phyloP scores from a whole-genome alignment of 257 asterid genomes.

The Solanum virginianum region DNA sequence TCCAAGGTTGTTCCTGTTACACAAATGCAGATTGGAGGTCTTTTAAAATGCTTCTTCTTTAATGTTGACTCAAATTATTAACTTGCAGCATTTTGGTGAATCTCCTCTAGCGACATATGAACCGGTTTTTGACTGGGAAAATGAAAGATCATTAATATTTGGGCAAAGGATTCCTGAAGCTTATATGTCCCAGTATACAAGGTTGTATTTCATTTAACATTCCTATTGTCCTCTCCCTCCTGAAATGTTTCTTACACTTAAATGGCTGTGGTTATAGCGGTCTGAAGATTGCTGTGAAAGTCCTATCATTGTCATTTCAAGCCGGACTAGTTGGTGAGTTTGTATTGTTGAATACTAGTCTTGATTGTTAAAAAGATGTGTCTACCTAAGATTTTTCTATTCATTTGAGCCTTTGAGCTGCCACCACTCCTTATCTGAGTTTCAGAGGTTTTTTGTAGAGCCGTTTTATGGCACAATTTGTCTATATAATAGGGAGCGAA shows the following conservation, averaged over 20 bases:
- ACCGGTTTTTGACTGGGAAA: constrained; percentile 98
- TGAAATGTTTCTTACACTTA: neutral
- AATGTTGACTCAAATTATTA: constrained; percentile 5
- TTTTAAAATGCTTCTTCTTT: neutral
- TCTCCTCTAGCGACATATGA: constrained; percentile 94
- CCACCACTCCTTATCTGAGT: constrained; percentile 40
- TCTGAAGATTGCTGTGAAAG: constrained; percentile 91
- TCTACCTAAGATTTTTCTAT: constrained; percentile 3
- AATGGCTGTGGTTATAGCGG: constrained; percentile 50
- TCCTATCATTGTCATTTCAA: constrained; percentile 84
- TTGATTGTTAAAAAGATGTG: constrained; percentile 2
- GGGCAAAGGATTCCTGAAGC: constrained; percentile 89
- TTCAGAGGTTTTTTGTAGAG: constrained; percentile 70
- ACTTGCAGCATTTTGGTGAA: constrained; percentile 93
- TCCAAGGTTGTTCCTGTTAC: constrained; percentile 31
- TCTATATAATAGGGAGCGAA: constrained; percentile 97
- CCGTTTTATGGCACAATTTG: constrained; percentile 98
- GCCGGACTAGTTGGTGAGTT: constrained; percentile 96
- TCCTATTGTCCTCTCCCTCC: neutral
- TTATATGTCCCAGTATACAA: constrained; percentile 67
- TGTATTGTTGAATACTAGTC: constrained; percentile 11
- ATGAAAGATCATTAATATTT: constrained; percentile 81
- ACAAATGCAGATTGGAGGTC: neutral
- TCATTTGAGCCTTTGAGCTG: constrained; percentile 17
- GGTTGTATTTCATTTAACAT: constrained; percentile 31